These are phyloP conservation scores for Ilyonectria robusta DNA, from an alignment of 2,329 filamentous ascomycete species.

Conservation along the genomic window DNA sequence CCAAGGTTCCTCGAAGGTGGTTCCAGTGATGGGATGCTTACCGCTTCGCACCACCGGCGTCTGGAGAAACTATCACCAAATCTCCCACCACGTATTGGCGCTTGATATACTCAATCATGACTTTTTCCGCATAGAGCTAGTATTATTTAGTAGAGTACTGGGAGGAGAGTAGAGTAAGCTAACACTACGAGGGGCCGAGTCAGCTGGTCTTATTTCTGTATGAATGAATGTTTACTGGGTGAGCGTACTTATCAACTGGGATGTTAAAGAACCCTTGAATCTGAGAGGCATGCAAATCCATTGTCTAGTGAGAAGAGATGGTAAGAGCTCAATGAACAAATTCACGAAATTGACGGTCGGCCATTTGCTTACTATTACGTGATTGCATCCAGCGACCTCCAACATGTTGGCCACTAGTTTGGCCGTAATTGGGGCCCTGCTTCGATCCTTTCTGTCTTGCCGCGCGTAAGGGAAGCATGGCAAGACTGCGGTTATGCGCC, in stretches of 20 bases:
- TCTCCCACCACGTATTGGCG: conserved; percentile 84
- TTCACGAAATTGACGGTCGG: conserved; percentile 59
- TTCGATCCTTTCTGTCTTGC: conserved; percentile 91
- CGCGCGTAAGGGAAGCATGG: conserved; percentile 96
- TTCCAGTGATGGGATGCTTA: conserved; percentile 75
- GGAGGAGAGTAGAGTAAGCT: too few relatives aligned
- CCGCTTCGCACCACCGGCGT: conserved; percentile 93
- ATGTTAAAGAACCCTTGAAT: conserved; percentile 95
- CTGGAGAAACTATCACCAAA: conserved; percentile 92
- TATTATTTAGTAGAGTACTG: too few relatives aligned
- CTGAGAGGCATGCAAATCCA: conserved; percentile 93
- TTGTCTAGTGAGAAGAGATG: conserved; percentile 65
- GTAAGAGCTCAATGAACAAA: conserved; percentile 59
- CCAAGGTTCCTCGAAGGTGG: too few relatives aligned
- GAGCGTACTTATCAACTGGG: conserved; percentile 61
- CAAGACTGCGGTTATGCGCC: conserved; percentile 92
- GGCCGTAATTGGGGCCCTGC: conserved; percentile 75
- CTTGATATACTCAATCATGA: conserved; percentile 88
- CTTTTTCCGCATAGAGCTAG: conserved; percentile 92
- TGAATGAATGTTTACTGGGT: too few relatives aligned
- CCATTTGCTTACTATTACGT: neutral
- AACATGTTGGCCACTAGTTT: conserved; percentile 98
- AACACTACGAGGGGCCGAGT: too few relatives aligned
- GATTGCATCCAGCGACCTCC: conserved; percentile 83
- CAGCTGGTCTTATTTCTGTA: too few relatives aligned